phyloP scores from a whole-genome alignment of 1,284 basidiomycete genomes.

The Sporisorium exsertum region DNA sequence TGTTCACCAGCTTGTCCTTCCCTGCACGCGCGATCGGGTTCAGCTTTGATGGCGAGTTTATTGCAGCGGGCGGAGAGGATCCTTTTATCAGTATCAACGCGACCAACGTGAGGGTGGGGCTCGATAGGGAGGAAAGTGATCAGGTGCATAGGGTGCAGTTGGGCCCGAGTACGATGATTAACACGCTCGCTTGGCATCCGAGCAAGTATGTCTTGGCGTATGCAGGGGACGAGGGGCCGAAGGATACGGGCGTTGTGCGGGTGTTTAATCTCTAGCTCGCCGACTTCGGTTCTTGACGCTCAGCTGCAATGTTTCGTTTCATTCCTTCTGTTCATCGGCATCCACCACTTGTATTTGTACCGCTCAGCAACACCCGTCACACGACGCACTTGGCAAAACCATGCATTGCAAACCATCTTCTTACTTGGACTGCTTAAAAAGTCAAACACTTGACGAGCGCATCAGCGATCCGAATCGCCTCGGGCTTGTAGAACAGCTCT shows the following conservation, averaged over 20 bases:
- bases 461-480: constrained; percentile 53
- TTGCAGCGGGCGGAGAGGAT: constrained; percentile 64
- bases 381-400: not conserved
- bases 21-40: constrained; percentile 60
- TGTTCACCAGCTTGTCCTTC: constrained; percentile 43
- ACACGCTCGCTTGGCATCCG: constrained; percentile 60
- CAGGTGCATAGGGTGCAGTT: constrained; percentile 40
- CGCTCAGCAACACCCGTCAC: not conserved
- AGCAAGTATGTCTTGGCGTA: constrained; percentile 54
- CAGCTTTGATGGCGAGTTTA: constrained; percentile 63
- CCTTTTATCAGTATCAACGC: constrained; percentile 46
- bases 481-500: constrained; percentile 62
- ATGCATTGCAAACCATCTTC: not conserved
- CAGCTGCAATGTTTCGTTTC: not conserved
- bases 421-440: constrained; percentile 12
- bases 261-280: constrained; percentile 25
- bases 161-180: constrained; percentile 32
- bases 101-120: not conserved
- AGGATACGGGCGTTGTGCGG: constrained; percentile 23
- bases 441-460: constrained; percentile 45
- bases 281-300: too few relatives aligned
- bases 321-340: too few relatives aligned
- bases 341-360: constrained; percentile 16
- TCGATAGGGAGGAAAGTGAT: constrained; percentile 1
- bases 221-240: constrained; percentile 52